Base-by-base conservation (phyloP, 1,284 basidiomycete species). In the Ceratobasidium sp. region DNA sequence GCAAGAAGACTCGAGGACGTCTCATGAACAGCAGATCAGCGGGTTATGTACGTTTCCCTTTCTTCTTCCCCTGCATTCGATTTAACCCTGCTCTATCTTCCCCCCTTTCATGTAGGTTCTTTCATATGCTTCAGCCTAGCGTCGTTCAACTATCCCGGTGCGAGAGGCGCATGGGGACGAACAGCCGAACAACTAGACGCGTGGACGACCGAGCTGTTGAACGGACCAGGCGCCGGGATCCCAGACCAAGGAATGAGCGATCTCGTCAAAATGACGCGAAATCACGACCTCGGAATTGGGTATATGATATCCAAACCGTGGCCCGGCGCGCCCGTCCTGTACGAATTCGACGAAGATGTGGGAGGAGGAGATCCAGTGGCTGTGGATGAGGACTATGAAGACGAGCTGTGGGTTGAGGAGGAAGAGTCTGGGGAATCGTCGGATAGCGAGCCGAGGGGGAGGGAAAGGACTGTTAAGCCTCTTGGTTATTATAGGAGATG, bases 91-190 rank as follows among this genome's bases (percentile, higher is more conserved):
- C 44, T 47, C 70, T 26, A 32, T 16, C 58, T 14, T 21, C 32
- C 18, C 14, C 18, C 21, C 59, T 32, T 38, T 28, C 49, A 54
- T 44, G 28, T 74, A 92, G 91, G 91, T 77, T 92, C 91, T 0
- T 85, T 90, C 0, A 81, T 92, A 28, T 93, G 91, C 79, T 92
- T 92, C 79, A 85, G 91, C 32, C 82, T 91, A 54, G 89, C 91
- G 2, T 87, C 87, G 0, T 88, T 87, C 80, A 86, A 86, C 77
- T 87, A 88, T 77, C 88, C 89, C 0, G 82, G 82, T 0, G 88
- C 87, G 7, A 87, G 86, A 77, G 84, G 85, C 0, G 86, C 89
- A 0, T 93, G 91, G 90, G 91, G 91, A 0, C 83, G 85, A 8
- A 85, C 84, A 76, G 88, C 84, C 11, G 87, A 89, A 62, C 89